These are phyloP conservation scores for Flueggea neowawraea DNA, from an alignment of 441 rosid species.

Conservation along the genomic window DNA sequence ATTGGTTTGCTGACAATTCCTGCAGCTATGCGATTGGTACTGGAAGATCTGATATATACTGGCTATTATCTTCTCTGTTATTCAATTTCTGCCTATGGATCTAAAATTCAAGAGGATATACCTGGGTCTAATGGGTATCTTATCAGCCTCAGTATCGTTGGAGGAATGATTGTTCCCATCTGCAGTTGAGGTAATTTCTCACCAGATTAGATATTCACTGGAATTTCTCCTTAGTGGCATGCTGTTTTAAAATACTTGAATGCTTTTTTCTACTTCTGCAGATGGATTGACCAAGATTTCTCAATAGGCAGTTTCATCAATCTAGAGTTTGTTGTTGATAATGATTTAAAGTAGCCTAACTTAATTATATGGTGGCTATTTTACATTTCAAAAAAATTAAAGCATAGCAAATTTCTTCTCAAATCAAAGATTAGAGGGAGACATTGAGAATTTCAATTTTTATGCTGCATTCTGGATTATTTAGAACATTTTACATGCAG, in stretches of 20 bases:
- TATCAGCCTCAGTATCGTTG: constrained; percentile 92
- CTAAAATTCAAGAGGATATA: constrained; percentile 88
- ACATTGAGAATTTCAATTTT: too few species aligned
- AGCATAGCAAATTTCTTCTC: neutral
- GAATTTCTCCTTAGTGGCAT: neutral
- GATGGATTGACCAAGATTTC: neutral
- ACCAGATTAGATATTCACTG: neutral
- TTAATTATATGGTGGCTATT: neutral
- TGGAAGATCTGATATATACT: constrained; percentile 75
- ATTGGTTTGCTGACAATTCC: constrained; percentile 88
- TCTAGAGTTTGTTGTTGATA: neutral
- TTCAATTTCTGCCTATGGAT: constrained; percentile 74
- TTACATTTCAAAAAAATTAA: neutral
- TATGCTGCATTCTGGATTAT: too few species aligned
- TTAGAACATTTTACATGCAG: neutral
- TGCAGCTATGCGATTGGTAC: constrained; percentile 60
- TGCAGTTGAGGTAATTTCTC: constrained; percentile 71
- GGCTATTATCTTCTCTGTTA: constrained; percentile 53
- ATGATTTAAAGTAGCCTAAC: neutral
- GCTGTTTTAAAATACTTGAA: neutral
- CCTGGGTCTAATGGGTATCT: constrained; percentile 85
- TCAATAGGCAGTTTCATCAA: neutral
- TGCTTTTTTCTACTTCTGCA: neutral
- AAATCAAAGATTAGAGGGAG: neutral
- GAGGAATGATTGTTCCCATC: constrained; percentile 96